Base-by-base conservation (phyloP, 1,139 yeast genomes). In the Candida sanyaensis region DNA sequence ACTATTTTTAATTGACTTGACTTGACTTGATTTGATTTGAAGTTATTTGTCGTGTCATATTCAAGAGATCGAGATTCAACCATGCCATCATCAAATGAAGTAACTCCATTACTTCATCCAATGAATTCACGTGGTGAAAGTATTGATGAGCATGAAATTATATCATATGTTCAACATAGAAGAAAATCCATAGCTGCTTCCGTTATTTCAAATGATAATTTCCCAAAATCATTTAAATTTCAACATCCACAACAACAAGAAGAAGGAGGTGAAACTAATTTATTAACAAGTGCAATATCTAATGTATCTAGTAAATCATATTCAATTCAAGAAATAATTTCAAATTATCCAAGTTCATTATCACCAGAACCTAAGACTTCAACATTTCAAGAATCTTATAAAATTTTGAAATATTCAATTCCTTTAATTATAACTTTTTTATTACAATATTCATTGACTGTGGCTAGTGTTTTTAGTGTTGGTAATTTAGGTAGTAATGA, bases 401-500 rank as follows among this genome's bases (percentile, higher is more conserved):
- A 77, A 44, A 65, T 84, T 49, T 49, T 68, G 17, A 62, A 65
- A 36, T 77, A 73, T 50, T 72, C 93, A 0, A 54, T 82, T 7
- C 96, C 96, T 0, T 67, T 88, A 54, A 75, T 86, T 4, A 71
- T 88, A 44, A 88, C 97, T 0, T 89, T 89, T 59, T 64, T 88
- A 36, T 70, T 91, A 43, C 97, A 90, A 63, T 88, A 88, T 64
- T 88, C 96, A 1, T 73, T 90, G 49, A 86, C 93, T 0, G 87
- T 89, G 45, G 92, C 96, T 0, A 86, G 95, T 0, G 88, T 90
- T 24, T 88, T 88, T 61, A 81, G 88, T 8, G 96, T 87, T 10
- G 96, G 96, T 6, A 86, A 87, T 59, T 69, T 89, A 47, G 97
- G 97, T n/a, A 82, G 86, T 46, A 75, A 77, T 31, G 90, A 87